Base-by-base conservation (phyloP, 305 asterid species). In the Fraxinus angustifolia region DNA sequence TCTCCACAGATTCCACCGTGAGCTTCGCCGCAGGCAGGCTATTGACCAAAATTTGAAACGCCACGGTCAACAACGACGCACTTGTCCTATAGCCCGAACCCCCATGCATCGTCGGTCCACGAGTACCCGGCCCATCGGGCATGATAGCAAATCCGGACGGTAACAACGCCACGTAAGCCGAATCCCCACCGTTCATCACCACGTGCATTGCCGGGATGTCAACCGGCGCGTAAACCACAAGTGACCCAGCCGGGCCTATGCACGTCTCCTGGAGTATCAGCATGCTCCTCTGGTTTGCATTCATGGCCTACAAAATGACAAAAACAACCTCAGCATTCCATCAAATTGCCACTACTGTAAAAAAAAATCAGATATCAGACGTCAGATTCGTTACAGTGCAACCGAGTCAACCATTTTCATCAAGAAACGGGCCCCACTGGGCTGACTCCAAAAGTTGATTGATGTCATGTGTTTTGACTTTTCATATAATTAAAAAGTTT, bases 121-220 rank as follows among this genome's bases (percentile, higher is more conserved):
- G 14, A 40, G 65, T 26, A 1, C 62, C 72, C 0, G 84, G 65
- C 67, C 84, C 90, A 45, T 83, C 79, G 4, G 98, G 97, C 1
- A 92, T 90, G 16, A 95, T 91, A 0, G 97, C 90, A 82, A 95
- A 95, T 1, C 99, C 99, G 0, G 98, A 96, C 0, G 99, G 99
- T 0, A 96, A 94, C 50, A 96, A 84, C 1, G 97, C 97, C 83
- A 96, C 99, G 90, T 92, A 91, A 26, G 96, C 93, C 0, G 99
- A 94, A 84, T 96, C 99, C 3, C 98, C 98, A 77, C 99, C 99
- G 91, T 92, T 94, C 96, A 96, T 94, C 77, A 96, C 98, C 76
- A 89, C 90, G 81, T 93, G 95, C 99, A 96, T 92, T 4, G 97
- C 97, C 28, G 97, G 99, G 50, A 94, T 92, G 88, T 96, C 99